Conservation (phyloP, 306 rosid species). For the Vachellia pachyceras region DNA sequence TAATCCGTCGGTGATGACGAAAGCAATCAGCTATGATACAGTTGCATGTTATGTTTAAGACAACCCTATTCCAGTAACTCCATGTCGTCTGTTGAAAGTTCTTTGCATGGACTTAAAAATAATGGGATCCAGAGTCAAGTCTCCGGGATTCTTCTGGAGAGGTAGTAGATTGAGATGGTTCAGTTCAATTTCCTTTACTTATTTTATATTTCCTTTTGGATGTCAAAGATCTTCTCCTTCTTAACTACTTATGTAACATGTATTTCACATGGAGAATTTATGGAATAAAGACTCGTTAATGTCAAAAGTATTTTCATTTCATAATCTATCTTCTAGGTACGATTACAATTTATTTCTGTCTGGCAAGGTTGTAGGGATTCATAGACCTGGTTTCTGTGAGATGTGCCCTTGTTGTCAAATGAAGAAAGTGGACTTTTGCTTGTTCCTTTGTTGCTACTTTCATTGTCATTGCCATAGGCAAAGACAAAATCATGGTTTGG, state of each 20-base stretch:
- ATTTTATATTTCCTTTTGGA: neutral
- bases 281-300: neutral
- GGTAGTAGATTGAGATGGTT: conserved; percentile 31
- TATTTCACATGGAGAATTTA: neutral
- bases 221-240: neutral
- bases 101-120: conserved; percentile 29
- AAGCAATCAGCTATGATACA: conserved; percentile 33
- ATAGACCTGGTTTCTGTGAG: neutral
- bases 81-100: conserved; percentile 46
- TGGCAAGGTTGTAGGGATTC: neutral
- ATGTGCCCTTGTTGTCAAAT: neutral
- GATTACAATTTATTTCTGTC: neutral
- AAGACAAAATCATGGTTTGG: neutral
- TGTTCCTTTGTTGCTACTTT: neutral
- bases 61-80: conserved; percentile 37
- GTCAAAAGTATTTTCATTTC: neutral
- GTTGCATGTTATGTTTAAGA: conserved; percentile 35
- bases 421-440: neutral
- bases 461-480: neutral
- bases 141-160: conserved; percentile 33
- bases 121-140: conserved; percentile 42
- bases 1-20: conserved; percentile 33
- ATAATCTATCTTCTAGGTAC: neutral
- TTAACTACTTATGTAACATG: no score
- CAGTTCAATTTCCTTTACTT: no score